phyloP scores from a whole-genome alignment of 73 alveolate genomes.

The Breviolum minutum region DNA sequence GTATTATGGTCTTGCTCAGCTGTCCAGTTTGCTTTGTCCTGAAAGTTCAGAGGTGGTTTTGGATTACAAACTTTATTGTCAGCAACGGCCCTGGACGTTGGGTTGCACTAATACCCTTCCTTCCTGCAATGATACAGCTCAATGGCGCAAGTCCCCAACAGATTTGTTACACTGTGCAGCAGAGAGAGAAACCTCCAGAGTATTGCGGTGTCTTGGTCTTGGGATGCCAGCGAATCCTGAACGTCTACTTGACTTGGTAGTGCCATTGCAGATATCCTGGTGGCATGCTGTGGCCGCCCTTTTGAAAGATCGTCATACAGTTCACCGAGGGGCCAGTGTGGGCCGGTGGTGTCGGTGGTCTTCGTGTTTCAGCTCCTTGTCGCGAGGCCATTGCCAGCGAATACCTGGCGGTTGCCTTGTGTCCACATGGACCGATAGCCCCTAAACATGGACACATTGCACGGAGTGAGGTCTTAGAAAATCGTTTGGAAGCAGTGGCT shows the following conservation, averaged over 20 bases:
- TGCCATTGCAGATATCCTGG: conserved; percentile 1
- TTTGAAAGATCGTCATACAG: neutral
- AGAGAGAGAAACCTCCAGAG: neutral
- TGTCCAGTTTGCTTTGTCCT: conserved; percentile 3
- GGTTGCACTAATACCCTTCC: neutral
- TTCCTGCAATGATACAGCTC: neutral
- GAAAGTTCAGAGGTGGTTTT: neutral
- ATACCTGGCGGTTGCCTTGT: conserved; percentile 12
- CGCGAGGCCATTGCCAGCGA: neutral
- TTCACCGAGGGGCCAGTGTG: neutral
- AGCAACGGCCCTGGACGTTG: conserved; percentile 37
- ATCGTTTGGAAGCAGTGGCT: conserved; percentile 13
- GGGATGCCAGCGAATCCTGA: neutral
- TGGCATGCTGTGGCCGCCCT: conserved; percentile 3
- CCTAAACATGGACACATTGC: neutral
- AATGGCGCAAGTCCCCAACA: conserved; percentile 9
- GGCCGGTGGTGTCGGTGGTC: too few species aligned
- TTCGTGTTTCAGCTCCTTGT: too few species aligned
- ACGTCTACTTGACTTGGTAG: conserved; percentile 1
- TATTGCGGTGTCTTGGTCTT: neutral
- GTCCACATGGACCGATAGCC: neutral
- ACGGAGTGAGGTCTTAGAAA: neutral
- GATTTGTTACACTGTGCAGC: neutral
- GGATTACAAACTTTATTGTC: neutral
- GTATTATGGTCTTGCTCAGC: conserved; percentile 9